Evolutionary conservation across 2,329 filamentous ascomycete species (phyloP).

Genomic region (Claviceps sp.): DNA sequence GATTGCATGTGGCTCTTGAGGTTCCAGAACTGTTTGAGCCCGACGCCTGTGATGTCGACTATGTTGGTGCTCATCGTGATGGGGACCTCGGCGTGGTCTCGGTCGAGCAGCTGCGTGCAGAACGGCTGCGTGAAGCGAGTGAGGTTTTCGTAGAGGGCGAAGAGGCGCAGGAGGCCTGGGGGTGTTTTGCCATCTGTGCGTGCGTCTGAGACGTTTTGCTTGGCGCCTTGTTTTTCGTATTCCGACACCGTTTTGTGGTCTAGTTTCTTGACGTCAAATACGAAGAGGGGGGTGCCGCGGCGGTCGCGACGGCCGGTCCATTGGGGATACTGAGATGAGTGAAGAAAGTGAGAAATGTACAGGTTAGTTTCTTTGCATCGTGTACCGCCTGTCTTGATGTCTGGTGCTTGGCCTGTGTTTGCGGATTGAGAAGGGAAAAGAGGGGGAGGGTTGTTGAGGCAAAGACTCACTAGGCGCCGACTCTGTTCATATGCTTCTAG

Average conservation of each 20-base stretch:
- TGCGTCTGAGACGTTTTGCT: constrained; percentile 45
- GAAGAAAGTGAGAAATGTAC: not conserved
- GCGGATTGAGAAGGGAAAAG: too few relatives aligned
- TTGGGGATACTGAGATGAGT: constrained; percentile 60
- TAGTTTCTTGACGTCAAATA: constrained; percentile 75
- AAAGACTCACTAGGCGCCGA: constrained; percentile 50
- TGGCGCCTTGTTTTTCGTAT: constrained; percentile 57
- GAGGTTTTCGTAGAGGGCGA: constrained; percentile 87
- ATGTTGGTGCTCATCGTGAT: constrained; percentile 91
- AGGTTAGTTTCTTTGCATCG: too few relatives aligned
- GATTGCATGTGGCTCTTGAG: constrained; percentile 89
- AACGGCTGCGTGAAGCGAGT: constrained; percentile 78
- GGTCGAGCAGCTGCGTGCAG: constrained; percentile 60
- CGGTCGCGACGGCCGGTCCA: constrained; percentile 87
- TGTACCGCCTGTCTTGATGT: too few relatives aligned
- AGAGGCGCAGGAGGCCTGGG: constrained; percentile 68
- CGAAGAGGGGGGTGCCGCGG: constrained; percentile 81
- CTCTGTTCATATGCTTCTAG: constrained; percentile 72
- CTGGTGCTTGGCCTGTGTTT: too few relatives aligned
- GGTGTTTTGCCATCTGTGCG: constrained; percentile 53
- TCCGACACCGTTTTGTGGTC: constrained; percentile 68
- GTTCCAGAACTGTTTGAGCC: constrained; percentile 92
- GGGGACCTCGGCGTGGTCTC: constrained; percentile 64
- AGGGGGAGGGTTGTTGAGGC: not conserved
- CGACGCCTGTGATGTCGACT: constrained; percentile 79